Conservation (phyloP, 2,329 filamentous ascomycete genomes). For the Phyllosticta citrichinensis region DNA sequence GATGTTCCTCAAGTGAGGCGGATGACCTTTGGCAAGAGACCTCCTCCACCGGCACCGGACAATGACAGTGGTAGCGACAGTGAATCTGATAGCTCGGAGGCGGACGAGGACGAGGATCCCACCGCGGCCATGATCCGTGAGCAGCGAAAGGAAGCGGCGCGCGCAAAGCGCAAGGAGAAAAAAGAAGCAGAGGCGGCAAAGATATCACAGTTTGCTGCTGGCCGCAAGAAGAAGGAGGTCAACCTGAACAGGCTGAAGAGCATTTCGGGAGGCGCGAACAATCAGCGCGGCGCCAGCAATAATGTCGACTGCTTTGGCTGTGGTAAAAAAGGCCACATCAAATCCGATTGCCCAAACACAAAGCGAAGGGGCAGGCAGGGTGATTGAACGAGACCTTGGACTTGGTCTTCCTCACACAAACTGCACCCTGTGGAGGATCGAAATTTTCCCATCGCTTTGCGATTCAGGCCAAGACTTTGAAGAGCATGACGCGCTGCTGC, state of each 20-base stretch:
- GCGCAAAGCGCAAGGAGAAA: constrained; percentile 36
- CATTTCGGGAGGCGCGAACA: constrained; percentile 33
- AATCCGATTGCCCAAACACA: constrained; percentile 43
- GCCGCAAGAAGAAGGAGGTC: constrained; percentile 55
- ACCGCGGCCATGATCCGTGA: constrained; percentile 36
- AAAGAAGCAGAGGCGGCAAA: constrained; percentile 41
- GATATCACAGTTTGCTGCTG: constrained; percentile 44
- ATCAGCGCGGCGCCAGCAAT: constrained; percentile 1
- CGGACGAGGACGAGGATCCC: constrained; percentile 32
- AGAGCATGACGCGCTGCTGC: too few species aligned
- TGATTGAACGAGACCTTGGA: neutral
- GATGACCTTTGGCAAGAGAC: constrained; percentile 42
- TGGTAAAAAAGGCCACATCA: constrained; percentile 51
- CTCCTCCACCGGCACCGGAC: constrained; percentile 26
- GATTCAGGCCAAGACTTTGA: too few species aligned
- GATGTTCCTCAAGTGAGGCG: constrained; percentile 27
- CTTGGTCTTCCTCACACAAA: neutral
- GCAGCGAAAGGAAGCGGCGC: constrained; percentile 35
- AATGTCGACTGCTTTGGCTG: constrained; percentile 50
- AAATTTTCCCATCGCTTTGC: too few species aligned
- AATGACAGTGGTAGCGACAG: constrained; percentile 24
- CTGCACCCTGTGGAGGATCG: neutral
- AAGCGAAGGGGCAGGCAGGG: constrained; percentile 2
- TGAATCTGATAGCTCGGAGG: constrained; percentile 21
- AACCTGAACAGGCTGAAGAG: constrained; percentile 47